Conservation (phyloP, 805 yeast genomes). For the Pichia insulana region DNA sequence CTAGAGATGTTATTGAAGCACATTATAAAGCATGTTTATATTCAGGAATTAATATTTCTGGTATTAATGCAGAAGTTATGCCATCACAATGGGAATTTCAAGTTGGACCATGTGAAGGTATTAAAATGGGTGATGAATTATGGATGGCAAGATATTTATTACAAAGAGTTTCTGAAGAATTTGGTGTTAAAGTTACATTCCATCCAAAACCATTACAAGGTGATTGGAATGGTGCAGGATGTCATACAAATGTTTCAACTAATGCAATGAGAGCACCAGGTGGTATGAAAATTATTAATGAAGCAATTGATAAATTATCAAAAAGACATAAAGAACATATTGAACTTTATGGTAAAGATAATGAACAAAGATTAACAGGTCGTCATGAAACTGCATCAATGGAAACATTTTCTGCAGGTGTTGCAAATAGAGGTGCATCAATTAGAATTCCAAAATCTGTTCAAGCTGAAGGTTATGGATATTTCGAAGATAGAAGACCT, state of each 20-base stretch:
- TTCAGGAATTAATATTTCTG: conserved; percentile 85
- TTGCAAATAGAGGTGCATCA: conserved; percentile 99
- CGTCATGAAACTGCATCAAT: conserved; percentile 97
- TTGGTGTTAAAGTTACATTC: conserved; percentile 95
- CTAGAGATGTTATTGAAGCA: conserved; percentile 97
- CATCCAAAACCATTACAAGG: conserved; percentile 99
- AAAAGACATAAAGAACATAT: conserved; percentile 97
- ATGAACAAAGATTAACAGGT: conserved; percentile 93
- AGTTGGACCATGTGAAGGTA: conserved; percentile 97
- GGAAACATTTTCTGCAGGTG: conserved; percentile 89
- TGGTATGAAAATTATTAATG: conserved; percentile 92
- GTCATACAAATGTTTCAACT: conserved; percentile 98
- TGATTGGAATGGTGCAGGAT: conserved; percentile 99
- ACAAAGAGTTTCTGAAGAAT: conserved; percentile 95
- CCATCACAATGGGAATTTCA: conserved; percentile 99
- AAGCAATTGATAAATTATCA: conserved; percentile 85
- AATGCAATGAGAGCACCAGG: conserved; percentile 85
- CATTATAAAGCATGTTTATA: conserved; percentile 97
- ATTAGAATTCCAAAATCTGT: conserved; percentile 98
- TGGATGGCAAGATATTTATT: conserved; percentile 93
- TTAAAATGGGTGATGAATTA: conserved; percentile 93
- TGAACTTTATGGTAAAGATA: conserved; percentile 90
- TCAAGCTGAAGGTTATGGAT: conserved; percentile 95
- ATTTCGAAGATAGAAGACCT: conserved; percentile 99
- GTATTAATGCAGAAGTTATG: conserved; percentile 99